Evolutionary conservation across 2,329 filamentous ascomycete genomes (phyloP), one percentile per base, ranked within the genome.

Genomic region (Colletotrichum theobromicola): DNA sequence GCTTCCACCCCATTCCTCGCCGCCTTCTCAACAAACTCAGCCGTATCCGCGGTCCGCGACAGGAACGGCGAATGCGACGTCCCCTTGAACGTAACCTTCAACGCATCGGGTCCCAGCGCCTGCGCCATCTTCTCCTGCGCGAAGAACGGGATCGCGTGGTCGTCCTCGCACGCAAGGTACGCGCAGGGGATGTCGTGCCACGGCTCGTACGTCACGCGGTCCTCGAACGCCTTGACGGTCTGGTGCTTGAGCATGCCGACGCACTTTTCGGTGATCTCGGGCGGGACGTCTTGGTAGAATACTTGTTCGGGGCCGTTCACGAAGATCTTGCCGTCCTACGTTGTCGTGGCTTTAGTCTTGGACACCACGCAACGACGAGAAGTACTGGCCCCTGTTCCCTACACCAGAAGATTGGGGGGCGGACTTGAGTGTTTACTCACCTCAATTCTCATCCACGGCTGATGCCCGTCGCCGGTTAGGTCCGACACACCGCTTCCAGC

Each of bases 391-490:
- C n/a, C n/a, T n/a, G n/a, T n/a, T n/a, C n/a, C n/a, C n/a, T n/a
- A n/a, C n/a, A n/a, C n/a, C 18, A 50, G 46, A 6, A 15, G 7
- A n/a, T 50, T 24, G 4, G 8, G 18, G 21, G 46, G 8, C 10
- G 9, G 7, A 7, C 3, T 9, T 4, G 18, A 50, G 46, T n/a
- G 6, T 50, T 24, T 50, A 18, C 37, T 70, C 74, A 79, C 80
- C 26, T 79, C 67, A 6, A 77, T 28, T 7, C 69, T 78, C 78
- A 78, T 79, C 80, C 80, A 82, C 5, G 79, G 76, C 50, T 78
- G 28, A 15, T 58, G 63, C 28, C 28, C 26, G 2, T 64, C 30
- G 10, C 77, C 76, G 0, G 81, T 77, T 67, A 77, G 75, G 4
- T 75, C 66, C 15, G 74, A 73, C 13, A 82, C 75, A 13, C 76